Evolutionary conservation across 192 early-diverging fungal species (phyloP).

Genomic region (Diversispora epigaea): DNA sequence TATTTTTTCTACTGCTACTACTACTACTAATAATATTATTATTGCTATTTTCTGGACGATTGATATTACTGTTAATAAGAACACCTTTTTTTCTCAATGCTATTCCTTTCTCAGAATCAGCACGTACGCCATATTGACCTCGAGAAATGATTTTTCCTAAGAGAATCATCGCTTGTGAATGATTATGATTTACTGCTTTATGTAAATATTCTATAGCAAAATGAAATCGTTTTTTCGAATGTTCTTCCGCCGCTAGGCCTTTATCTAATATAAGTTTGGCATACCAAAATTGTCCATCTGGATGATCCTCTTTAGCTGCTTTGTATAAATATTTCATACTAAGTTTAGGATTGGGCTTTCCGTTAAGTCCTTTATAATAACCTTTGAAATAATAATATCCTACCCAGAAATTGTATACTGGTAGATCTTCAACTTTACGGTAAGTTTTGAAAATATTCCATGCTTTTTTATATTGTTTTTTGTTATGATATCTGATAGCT

Average conservation of each 20-base stretch:
- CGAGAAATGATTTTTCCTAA: neutral
- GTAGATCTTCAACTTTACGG: neutral
- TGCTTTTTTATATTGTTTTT: neutral
- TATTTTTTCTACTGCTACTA: no score
- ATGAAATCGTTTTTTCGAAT: neutral
- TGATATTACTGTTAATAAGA: no score
- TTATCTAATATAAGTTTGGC: neutral
- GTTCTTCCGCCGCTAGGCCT: neutral
- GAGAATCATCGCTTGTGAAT: neutral
- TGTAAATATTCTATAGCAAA: neutral
- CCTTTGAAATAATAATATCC: neutral
- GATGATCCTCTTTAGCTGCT: neutral
- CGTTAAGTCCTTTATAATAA: neutral
- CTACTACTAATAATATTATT: no score
- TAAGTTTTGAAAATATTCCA: neutral
- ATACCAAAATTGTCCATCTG: neutral
- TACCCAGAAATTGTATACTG: neutral
- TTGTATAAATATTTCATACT: neutral
- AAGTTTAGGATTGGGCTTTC: neutral
- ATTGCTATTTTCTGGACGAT: no score
- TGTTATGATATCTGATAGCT: neutral
- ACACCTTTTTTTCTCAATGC: no score
- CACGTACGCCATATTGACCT: no score
- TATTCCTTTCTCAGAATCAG: no score
- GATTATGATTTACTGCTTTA: neutral